Conservation (phyloP, 179 eudicot genomes). For the Spergularia azorica region DNA sequence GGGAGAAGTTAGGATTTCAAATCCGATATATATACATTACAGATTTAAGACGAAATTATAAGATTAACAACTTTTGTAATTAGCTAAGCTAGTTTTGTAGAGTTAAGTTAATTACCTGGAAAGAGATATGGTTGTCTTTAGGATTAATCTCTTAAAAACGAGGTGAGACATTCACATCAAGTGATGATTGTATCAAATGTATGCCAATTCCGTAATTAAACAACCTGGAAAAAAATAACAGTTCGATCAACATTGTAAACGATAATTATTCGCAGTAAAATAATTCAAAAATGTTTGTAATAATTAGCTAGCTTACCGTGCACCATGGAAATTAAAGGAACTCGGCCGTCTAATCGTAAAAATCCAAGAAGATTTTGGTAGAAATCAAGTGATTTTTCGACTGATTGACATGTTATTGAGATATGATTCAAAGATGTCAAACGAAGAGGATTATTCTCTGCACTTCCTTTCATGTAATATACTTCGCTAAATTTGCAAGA, state of each 20-base stretch:
- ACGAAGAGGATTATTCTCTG: slow-evolving; percentile 52
- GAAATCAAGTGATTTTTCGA: slow-evolving; percentile 65
- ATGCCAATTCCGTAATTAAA: slow-evolving; percentile 77
- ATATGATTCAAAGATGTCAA: slow-evolving; percentile 71
- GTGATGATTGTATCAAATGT: slow-evolving; percentile 64
- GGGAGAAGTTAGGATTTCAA: no score
- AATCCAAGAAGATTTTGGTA: slow-evolving; percentile 80
- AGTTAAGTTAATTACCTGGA: slow-evolving; percentile 49
- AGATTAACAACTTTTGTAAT: no score
- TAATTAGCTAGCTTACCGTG: slow-evolving; percentile 50
- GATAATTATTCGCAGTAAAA: no score
- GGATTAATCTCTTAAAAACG: slow-evolving; percentile 60
- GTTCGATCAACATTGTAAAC: no score
- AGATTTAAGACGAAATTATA: no score
- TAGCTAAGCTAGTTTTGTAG: no score
- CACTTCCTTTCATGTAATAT: not conserved
- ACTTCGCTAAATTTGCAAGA: no score
- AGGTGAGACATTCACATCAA: slow-evolving; percentile 43
- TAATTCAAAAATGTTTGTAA: not conserved
- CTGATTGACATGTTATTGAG: slow-evolving; percentile 62
- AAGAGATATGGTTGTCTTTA: slow-evolving; percentile 81
- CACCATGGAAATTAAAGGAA: slow-evolving; percentile 74
- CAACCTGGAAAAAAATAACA: slow-evolving; percentile 43
- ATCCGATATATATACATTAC: no score
- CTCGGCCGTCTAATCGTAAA: slow-evolving; percentile 62